A percentile compares a stretch with the other conserved stretches of the same genome.
phyloP scores from a whole-genome alignment of 176 grass and related monocot species.

The Oryza glaberrima region DNA sequence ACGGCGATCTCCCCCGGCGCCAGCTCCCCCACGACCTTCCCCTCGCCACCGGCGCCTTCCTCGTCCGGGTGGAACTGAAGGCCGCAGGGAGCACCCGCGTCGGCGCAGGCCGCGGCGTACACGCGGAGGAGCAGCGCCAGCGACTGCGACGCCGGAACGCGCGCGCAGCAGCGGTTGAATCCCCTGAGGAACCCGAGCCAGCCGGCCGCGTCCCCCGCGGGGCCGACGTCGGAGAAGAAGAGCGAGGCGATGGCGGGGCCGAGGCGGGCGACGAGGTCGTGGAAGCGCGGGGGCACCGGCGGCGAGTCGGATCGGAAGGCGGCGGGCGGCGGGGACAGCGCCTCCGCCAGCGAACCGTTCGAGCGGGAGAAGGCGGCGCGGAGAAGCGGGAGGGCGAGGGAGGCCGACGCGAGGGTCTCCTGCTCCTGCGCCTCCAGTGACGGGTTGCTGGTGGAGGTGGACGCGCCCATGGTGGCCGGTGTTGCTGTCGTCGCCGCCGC shows the following conservation, averaged over 20 bases:
- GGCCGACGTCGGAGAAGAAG: constrained; percentile 58
- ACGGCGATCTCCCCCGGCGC: constrained; percentile 51
- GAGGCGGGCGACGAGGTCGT: constrained; percentile 44
- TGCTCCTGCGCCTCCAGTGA: constrained; percentile 51
- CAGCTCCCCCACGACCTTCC: constrained; percentile 72
- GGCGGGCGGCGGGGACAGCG: constrained; percentile 43
- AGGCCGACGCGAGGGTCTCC: constrained; percentile 68
- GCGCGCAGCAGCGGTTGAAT: constrained; percentile 85
- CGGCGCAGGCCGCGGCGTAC: constrained; percentile 55
- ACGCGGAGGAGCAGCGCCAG: constrained; percentile 65
- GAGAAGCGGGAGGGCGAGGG: constrained; percentile 62
- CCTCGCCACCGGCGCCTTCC: constrained; percentile 31
- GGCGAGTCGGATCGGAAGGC: constrained; percentile 50
- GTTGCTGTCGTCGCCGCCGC: neutral
- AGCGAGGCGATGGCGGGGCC: constrained; percentile 63
- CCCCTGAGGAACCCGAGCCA: constrained; percentile 74
- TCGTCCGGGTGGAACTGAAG: constrained; percentile 52
- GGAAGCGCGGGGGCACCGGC: constrained; percentile 47
- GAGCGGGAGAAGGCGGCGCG: constrained; percentile 65
- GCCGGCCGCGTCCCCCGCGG: neutral
- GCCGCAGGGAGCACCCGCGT: constrained; percentile 41
- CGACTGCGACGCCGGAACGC: constrained; percentile 60
- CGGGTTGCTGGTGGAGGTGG: constrained; percentile 50
- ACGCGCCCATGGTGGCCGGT: constrained; percentile 53
- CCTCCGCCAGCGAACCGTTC: constrained; percentile 39